A percentile compares a stretch with the other conserved stretches of the same genome.
phyloP scores from a whole-genome alignment of 2,329 filamentous ascomycete species.

The Fusarium veterinarium region DNA sequence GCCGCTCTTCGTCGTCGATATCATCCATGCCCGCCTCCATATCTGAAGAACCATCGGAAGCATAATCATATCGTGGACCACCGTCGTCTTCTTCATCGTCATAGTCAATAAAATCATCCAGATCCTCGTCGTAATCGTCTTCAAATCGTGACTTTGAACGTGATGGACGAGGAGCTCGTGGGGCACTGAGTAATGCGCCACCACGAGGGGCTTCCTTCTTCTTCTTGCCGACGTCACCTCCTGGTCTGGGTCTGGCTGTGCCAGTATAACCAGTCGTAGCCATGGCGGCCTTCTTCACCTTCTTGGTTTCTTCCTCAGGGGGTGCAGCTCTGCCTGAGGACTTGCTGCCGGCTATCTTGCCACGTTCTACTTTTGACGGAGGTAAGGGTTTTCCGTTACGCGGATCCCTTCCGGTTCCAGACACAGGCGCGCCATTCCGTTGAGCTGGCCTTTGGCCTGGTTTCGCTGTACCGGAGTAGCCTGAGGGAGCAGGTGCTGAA shows the following conservation, averaged over 20 bases:
- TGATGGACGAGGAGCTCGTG: constrained; percentile 43
- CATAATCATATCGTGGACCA: constrained; percentile 64
- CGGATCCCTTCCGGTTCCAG: constrained; percentile 37
- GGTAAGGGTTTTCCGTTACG: constrained; percentile 37
- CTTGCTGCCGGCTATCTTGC: constrained; percentile 39
- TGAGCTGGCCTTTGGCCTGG: constrained; percentile 45
- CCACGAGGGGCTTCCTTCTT: constrained; percentile 52
- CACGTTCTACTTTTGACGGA: constrained; percentile 31
- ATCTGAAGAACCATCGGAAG: constrained; percentile 75
- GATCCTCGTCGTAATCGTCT: constrained; percentile 72
- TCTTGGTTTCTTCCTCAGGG: constrained; percentile 59
- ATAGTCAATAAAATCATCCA: constrained; percentile 72
- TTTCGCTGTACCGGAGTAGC: constrained; percentile 50
- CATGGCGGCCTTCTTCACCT: constrained; percentile 69
- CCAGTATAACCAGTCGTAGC: constrained; percentile 75
- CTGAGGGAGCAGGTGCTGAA: constrained; percentile 29
- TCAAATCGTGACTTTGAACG: constrained; percentile 57
- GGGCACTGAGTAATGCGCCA: constrained; percentile 55
- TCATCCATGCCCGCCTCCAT: constrained; percentile 83
- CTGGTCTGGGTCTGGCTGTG: constrained; percentile 69
- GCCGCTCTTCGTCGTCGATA: constrained; percentile 76
- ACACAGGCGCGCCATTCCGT: constrained; percentile 40
- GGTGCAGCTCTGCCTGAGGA: constrained; percentile 24
- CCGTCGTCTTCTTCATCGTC: constrained; percentile 65
- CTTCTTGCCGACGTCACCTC: constrained; percentile 48